Evolutionary conservation across 257 asterid genomes (phyloP).

Genomic region (Scutellaria minor): DNA sequence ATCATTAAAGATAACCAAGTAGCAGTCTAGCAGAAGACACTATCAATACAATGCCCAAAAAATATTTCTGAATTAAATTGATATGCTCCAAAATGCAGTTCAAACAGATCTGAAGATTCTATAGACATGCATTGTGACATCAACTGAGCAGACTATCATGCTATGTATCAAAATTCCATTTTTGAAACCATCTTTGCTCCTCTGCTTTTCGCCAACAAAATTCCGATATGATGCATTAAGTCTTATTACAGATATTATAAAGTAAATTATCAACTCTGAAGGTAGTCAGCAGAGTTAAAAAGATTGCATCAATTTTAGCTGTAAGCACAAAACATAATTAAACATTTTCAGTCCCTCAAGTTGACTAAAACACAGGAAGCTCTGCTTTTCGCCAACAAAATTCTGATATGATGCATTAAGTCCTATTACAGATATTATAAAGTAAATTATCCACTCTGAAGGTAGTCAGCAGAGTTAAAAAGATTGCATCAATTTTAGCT

Average conservation of each 20-base stretch:
- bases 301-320: too few relatives aligned
- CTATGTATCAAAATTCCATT: conserved; percentile 51
- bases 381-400: too few relatives aligned
- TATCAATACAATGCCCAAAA: conserved; percentile 6
- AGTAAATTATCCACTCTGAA: too few relatives aligned
- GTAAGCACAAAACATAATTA: too few relatives aligned
- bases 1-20: background rate
- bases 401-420: too few relatives aligned
- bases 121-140: background rate
- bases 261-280: too few relatives aligned
- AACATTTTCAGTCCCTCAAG: too few relatives aligned
- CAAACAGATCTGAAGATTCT: background rate
- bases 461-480: too few relatives aligned
- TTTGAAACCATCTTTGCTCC: conserved; percentile 83
- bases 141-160: conserved; percentile 21
- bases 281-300: too few relatives aligned
- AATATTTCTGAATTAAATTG: background rate
- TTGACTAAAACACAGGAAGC: too few relatives aligned
- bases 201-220: conserved; percentile 82
- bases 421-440: too few relatives aligned
- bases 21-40: background rate
- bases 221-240: conserved; percentile 84
- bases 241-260: conserved; percentile 48
- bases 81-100: conserved; percentile 24
- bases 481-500: too few relatives aligned